These are phyloP conservation scores for grape (Vitis vinifera) DNA, from an alignment of 164 flowering plant genomes.

Conservation along the genomic window ASM3070453v1 NC_081818.1:1512001-1512500, in stretches of 20 bases:
- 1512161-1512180: not conserved
- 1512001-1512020: no score
- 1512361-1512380: slow-evolving; percentile 40
- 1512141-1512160: not conserved
- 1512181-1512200: not conserved
- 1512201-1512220: not conserved
- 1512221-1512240: not conserved
- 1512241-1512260: not conserved
- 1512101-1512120: no score
- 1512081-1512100: no score
- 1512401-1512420: slow-evolving; percentile 51
- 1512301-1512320: slow-evolving; percentile 19
- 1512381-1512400: slow-evolving; percentile 37
- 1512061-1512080: no score
- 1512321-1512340: slow-evolving; percentile 3
- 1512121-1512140: not conserved
- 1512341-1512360: slow-evolving; percentile 55
- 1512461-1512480: slow-evolving; percentile 40
- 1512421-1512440: slow-evolving; percentile 33
- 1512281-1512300: slow-evolving; percentile 27
- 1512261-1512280: not conserved
- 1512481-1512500: slow-evolving; percentile 42
- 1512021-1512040: no score
- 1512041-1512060: no score
- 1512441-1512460: slow-evolving; percentile 43